Evolutionary conservation across 129 eudicot genomes (phyloP), one percentile per base, ranked within the genome.

Genomic region (Artemisia argyi): DNA sequence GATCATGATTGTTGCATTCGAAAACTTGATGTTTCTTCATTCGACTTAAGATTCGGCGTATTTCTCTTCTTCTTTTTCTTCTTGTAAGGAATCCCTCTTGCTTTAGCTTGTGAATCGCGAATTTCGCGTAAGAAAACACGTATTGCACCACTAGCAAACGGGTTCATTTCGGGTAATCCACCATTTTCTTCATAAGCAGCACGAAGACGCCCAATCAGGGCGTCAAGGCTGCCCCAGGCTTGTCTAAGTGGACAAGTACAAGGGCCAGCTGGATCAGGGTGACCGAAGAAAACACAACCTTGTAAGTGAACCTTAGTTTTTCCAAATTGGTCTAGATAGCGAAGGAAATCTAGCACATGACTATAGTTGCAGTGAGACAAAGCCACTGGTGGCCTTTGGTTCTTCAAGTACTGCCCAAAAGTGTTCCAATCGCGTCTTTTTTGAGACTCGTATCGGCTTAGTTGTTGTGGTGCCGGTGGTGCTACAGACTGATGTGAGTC

Each of bases 171-270:
- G 1, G 85, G 82, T 13, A 65, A 58, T 15, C 96, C 96, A 0
- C 96, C 95, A 67, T 85, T 80, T 78, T 88, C 94, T 63, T 88
- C 94, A 50, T 88, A 88, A 54, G 94, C 94, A 2, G 95, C 95
- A 20, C 94, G 76, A 11, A 86, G 88, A 15, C 88, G 79, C 10
- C 91, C 91, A 7, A 86, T 86, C 70, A 86, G 91, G n/a, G 87
- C 95, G 9, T 88, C 95, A 1, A 88, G 95, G 71, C 90, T 85
- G 3, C 95, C 95, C 95, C 95, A 88, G 35, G 95, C 95, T 78
- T 88, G 95, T 73, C 76, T 79, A 12, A 88, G 83, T 8, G 96
- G 91, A 73, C 96, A 88, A 58, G 89, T 81, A 74, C 96, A 88
- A 0, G 91, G 96, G 10, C 91, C 91, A 18, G 88, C 83, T 13